Evolutionary conservation across 2,329 filamentous ascomycete genomes (phyloP).

Genomic region (Berkeleyomyces basicola): DNA sequence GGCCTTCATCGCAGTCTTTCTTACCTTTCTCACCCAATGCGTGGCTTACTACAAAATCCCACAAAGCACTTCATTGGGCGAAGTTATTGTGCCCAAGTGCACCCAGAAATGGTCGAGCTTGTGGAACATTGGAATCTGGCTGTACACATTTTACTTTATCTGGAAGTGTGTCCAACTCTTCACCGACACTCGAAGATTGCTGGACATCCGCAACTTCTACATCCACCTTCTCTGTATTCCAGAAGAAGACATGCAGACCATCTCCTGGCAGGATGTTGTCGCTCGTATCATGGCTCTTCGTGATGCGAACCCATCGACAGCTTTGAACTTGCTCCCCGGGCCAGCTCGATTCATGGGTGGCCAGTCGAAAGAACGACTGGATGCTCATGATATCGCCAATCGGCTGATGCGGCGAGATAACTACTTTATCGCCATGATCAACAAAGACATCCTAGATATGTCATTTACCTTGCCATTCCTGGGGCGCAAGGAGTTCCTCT

Average conservation of each 20-base stretch:
- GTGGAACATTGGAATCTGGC: slow-evolving; percentile 66
- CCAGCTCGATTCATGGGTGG: slow-evolving; percentile 50
- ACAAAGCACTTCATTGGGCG: slow-evolving; percentile 38
- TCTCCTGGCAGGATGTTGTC: slow-evolving; percentile 86
- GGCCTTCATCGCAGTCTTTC: slow-evolving; percentile 64
- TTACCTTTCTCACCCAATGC: slow-evolving; percentile 73
- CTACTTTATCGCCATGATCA: slow-evolving; percentile 90
- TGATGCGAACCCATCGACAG: slow-evolving; percentile 73
- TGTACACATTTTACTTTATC: slow-evolving; percentile 74
- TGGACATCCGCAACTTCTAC: slow-evolving; percentile 74
- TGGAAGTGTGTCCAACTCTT: slow-evolving; percentile 61
- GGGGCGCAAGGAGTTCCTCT: slow-evolving; percentile 65
- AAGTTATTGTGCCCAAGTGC: slow-evolving; percentile 54
- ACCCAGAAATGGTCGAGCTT: slow-evolving; percentile 56
- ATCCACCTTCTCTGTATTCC: slow-evolving; percentile 67
- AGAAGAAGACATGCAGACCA: slow-evolving; percentile 73
- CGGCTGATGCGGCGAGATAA: slow-evolving; percentile 93
- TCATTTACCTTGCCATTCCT: slow-evolving; percentile 75
- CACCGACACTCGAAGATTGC: slow-evolving; percentile 54
- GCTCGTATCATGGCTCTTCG: slow-evolving; percentile 68
- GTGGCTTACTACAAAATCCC: slow-evolving; percentile 65
- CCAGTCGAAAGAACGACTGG: slow-evolving; percentile 83
- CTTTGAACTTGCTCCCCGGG: slow-evolving; percentile 34
- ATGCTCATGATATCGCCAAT: slow-evolving; percentile 94
- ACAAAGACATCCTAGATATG: slow-evolving; percentile 85